Evolutionary conservation across 2,329 filamentous ascomycete genomes (phyloP).

Genomic region (Thielaviopsis populi): DNA sequence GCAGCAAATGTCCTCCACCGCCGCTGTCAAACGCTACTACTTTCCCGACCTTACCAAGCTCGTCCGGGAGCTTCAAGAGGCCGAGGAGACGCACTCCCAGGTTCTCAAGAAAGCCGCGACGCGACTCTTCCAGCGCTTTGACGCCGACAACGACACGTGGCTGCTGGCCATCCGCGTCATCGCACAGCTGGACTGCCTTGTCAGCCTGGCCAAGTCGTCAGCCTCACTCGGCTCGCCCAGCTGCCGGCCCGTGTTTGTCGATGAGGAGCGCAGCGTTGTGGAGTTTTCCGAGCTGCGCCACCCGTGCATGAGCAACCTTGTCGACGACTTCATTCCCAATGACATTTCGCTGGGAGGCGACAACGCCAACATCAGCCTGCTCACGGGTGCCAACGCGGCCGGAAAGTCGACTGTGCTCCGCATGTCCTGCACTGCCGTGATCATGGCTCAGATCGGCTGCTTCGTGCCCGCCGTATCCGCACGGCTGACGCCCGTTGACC

Average conservation of each 20-base stretch:
- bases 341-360: constrained; percentile 75
- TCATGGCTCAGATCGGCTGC: constrained; percentile 93
- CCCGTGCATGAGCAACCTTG: constrained; percentile 80
- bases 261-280: constrained; percentile 71
- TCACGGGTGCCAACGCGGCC: constrained; percentile 92
- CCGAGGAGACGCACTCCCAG: constrained; percentile 84
- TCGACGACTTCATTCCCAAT: constrained; percentile 93
- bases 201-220: constrained; percentile 83
- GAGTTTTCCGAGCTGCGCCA: constrained; percentile 87
- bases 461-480: constrained; percentile 75
- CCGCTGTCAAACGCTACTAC: constrained; percentile 85
- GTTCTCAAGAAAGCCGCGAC: constrained; percentile 74
- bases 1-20: constrained; percentile 93
- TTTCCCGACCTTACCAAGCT: constrained; percentile 68
- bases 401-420: constrained; percentile 92
- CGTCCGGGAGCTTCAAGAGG: constrained; percentile 79
- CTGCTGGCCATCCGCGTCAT: constrained; percentile 78
- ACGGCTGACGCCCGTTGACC: constrained; percentile 75
- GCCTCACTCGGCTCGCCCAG: constrained; percentile 68
- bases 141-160: constrained; percentile 74
- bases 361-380: constrained; percentile 67
- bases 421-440: constrained; percentile 94
- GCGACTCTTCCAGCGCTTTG: constrained; percentile 76
- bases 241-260: constrained; percentile 77
- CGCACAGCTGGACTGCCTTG: constrained; percentile 84